Percentiles rank a stretch among this genome's conserved stretches.
Evolutionary conservation across 768 basidiomycete genomes (phyloP).

Genomic region (Porphyrellus cyaneotinctus): DNA sequence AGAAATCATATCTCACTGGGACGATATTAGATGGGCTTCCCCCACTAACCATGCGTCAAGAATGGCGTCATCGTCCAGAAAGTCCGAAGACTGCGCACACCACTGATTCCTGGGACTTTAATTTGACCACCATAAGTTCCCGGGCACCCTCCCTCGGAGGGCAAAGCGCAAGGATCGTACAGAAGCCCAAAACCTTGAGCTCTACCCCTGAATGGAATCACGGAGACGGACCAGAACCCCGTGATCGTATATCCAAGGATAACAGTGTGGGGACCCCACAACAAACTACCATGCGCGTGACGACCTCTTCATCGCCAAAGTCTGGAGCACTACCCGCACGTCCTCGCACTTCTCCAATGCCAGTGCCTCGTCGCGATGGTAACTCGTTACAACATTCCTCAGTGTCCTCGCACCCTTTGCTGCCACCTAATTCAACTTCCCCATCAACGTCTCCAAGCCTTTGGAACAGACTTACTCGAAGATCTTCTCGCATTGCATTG

Average conservation of each 20-base stretch:
- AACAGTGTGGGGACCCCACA: background rate
- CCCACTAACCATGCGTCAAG: slow-evolving; percentile 68
- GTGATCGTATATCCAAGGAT: slow-evolving; percentile 1
- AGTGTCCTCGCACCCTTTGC: background rate
- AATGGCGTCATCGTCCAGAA: slow-evolving; percentile 48
- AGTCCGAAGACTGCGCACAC: slow-evolving; percentile 42
- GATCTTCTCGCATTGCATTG: slow-evolving; percentile 13
- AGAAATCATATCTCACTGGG: slow-evolving; percentile 71
- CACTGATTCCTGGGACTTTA: slow-evolving; percentile 81
- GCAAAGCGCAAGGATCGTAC: slow-evolving; percentile 1
- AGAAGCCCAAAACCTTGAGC: slow-evolving; percentile 1
- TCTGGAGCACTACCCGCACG: background rate
- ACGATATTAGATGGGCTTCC: slow-evolving; percentile 73
- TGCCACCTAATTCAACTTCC: slow-evolving; percentile 2
- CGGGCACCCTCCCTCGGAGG: slow-evolving; percentile 18
- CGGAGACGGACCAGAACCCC: slow-evolving; percentile 6
- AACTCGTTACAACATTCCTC: background rate
- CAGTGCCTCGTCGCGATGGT: background rate
- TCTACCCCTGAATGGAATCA: slow-evolving; percentile 2
- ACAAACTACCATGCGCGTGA: background rate
- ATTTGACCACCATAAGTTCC: slow-evolving; percentile 41
- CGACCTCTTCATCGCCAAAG: background rate
- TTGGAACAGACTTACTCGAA: slow-evolving; percentile 24
- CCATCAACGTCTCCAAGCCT: slow-evolving; percentile 12
- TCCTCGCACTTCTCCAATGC: slow-evolving; percentile 3